These are phyloP conservation scores for Crepidotus variabilis DNA, from an alignment of 768 basidiomycete genomes.

Conservation along the genomic window DNA sequence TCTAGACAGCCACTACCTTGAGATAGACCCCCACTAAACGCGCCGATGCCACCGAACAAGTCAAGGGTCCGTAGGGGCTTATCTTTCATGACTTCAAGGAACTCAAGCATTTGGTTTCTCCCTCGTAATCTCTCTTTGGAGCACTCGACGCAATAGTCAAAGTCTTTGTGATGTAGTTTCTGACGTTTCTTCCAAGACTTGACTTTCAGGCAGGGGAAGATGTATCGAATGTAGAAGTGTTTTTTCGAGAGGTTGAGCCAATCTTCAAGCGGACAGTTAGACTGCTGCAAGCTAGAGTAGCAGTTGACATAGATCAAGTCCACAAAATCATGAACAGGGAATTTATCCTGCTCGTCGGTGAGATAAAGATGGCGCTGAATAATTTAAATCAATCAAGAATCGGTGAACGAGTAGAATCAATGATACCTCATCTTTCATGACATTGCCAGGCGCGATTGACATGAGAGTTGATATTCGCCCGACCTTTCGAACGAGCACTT, in stretches of 20 bases:
- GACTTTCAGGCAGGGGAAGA: conserved; percentile 39
- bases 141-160: conserved; percentile 48
- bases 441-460: conserved; percentile 31
- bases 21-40: conserved; percentile 59
- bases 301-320: conserved; percentile 46
- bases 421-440: conserved; percentile 57
- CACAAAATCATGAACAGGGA: conserved; percentile 38
- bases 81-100: conserved; percentile 23
- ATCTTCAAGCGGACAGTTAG: conserved; percentile 24
- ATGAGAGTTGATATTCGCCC: conserved; percentile 44
- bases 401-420: neutral
- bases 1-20: conserved; percentile 49
- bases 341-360: conserved; percentile 40
- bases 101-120: conserved; percentile 27
- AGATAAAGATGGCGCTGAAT: conserved; percentile 58
- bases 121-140: conserved; percentile 26
- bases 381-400: conserved; percentile 1
- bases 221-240: conserved; percentile 57
- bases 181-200: conserved; percentile 33
- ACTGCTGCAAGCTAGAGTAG: conserved; percentile 23
- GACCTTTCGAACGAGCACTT: conserved; percentile 37
- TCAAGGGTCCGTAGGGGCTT: conserved; percentile 34
- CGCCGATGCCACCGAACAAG: conserved; percentile 53
- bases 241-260: conserved; percentile 52
- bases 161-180: conserved; percentile 27